These are phyloP conservation scores for Platismatia glauca DNA, from an alignment of 495 filamentous ascomycete genomes.

Conservation along the genomic window DNA sequence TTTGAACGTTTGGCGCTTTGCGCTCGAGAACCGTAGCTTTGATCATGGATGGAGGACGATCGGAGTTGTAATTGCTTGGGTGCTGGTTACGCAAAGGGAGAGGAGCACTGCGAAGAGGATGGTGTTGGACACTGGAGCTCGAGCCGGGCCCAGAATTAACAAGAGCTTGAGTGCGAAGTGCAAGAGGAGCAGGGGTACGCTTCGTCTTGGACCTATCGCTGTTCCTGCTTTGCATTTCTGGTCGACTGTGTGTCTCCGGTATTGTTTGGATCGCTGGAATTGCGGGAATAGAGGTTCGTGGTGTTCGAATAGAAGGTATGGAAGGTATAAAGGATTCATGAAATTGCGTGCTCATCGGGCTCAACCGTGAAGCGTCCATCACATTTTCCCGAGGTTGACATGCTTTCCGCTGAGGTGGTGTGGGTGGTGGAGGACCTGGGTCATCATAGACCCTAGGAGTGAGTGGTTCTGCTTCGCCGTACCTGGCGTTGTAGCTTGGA, in stretches of 20 bases:
- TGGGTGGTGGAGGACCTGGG: conserved; percentile 46
- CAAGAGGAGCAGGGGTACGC: conserved; percentile 21
- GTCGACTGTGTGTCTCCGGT: conserved; percentile 10
- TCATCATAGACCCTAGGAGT: conserved; percentile 48
- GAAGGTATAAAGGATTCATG: conserved; percentile 18
- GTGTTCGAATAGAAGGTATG: conserved; percentile 19
- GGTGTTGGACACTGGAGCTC: conserved; percentile 11
- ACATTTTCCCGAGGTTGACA: conserved; percentile 7
- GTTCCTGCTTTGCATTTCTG: conserved; percentile 7
- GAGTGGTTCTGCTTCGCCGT: conserved; percentile 46
- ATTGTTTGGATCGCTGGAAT: conserved; percentile 21
- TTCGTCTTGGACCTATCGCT: conserved; percentile 17
- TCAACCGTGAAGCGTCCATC: conserved; percentile 22
- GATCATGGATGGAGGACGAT: conserved; percentile 51
- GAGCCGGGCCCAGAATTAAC: conserved; percentile 7
- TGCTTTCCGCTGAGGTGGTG: conserved; percentile 21
- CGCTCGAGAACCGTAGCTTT: conserved; percentile 76
- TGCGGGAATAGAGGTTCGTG: conserved; percentile 20
- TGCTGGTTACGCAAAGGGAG: conserved; percentile 30
- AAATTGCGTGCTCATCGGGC: conserved; percentile 18
- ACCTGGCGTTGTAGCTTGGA: conserved; percentile 30
- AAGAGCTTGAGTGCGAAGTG: conserved; percentile 21
- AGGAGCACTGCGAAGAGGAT: conserved; percentile 28
- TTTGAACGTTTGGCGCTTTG: conserved; percentile 32
- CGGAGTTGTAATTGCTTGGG: conserved; percentile 28